phyloP scores from a whole-genome alignment of 257 asterid species.

The Forsythia suspensa region DNA sequence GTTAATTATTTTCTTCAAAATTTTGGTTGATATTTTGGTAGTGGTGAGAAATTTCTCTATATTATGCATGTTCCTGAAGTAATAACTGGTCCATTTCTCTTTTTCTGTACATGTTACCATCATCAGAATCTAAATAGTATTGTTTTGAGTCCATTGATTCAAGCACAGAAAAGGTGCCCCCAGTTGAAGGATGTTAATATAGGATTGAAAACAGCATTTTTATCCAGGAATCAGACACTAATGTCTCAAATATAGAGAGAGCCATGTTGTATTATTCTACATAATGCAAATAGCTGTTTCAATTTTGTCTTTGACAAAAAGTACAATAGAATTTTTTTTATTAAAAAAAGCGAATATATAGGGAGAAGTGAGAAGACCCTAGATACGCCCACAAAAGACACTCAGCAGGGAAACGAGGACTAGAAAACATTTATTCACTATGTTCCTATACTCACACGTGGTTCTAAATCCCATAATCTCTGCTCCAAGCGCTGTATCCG shows the following conservation, averaged over 20 bases:
- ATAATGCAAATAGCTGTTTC: background rate
- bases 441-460: constrained; percentile 74
- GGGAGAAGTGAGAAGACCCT: constrained; percentile 1
- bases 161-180: background rate
- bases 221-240: constrained; percentile 10
- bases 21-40: background rate
- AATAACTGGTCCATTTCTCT: background rate
- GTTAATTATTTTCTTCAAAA: background rate
- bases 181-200: background rate
- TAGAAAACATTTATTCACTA: constrained; percentile 32
- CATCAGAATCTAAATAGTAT: constrained; percentile 3
- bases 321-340: background rate
- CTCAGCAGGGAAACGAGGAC: background rate
- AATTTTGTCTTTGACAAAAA: constrained; percentile 8
- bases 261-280: background rate
- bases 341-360: background rate
- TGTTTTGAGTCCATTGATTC: background rate
- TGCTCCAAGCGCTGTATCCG: constrained; percentile 84
- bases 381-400: constrained; percentile 4
- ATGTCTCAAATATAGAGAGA: background rate
- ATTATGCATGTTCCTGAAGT: background rate
- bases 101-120: background rate
- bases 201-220: constrained; percentile 3
- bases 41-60: background rate
- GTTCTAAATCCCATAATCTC: constrained; percentile 83